Base-by-base conservation (phyloP, 345 rosid genomes). In the Arabidopsis suecica region DNA sequence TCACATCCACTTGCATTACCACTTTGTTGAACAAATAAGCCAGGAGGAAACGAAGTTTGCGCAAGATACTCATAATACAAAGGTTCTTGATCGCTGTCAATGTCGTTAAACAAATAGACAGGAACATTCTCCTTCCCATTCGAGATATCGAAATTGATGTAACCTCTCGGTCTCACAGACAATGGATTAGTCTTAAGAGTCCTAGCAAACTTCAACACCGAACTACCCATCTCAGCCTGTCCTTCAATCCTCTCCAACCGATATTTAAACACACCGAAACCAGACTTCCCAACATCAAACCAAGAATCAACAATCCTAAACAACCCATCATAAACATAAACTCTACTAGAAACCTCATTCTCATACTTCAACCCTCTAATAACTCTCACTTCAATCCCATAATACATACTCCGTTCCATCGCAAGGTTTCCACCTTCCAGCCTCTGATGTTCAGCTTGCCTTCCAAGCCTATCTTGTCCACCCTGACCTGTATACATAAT, bases 211-310 rank as follows among this genome's bases (percentile, higher is more conserved):
- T 58, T 92, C 84, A 95, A 22, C 23, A 82, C 67, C 0, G 88
- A 60, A 64, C 91, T 89, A 48, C 99, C 98, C 99, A 95, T 95
- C 82, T 82, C 88, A 0, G 84, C 75, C 56, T 95, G 98, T 42
- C 98, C 98, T 11, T 80, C 87, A 3, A 95, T 92, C 76, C 99
- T 90, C 75, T 74, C 47, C 12, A 95, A 73, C 80, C 73, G 85
- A 79, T 64, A 95, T 81, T 92, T 95, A 37, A 78, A 92, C 73
- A 95, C 97, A 49, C 96, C 97, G 6, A 90, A 95, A 40, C 99
- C 98, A 3, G 99, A 88, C 63, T 85, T 93, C 8, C 99, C 98
- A 30, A 88, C 84, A 80, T 91, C 98, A 41, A 88, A 89, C 98
- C 98, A 95, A 30, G 88, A 90, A 49, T 95, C 91, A 68, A 56